These are phyloP conservation scores for Ocimum tenuiflorum DNA, from an alignment of 257 asterid species.

Conservation along the genomic window DNA sequence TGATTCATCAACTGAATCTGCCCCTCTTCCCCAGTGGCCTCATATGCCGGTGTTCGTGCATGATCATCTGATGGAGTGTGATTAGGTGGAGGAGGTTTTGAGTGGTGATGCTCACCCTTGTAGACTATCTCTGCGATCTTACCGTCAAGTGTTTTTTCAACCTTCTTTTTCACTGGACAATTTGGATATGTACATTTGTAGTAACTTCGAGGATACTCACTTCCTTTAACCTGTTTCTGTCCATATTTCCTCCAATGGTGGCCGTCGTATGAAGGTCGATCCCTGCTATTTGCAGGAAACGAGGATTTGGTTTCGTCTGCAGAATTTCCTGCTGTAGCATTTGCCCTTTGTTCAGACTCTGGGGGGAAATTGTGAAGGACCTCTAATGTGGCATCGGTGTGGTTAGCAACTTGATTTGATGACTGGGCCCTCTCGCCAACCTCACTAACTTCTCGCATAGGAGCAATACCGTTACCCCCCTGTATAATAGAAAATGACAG, in stretches of 20 bases:
- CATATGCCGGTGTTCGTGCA: conserved; percentile 14
- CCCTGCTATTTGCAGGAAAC: conserved; percentile 18
- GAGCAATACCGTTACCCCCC: conserved; percentile 25
- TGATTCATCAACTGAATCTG: conserved; percentile 20
- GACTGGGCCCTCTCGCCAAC: conserved; percentile 17
- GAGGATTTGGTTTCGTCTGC: conserved; percentile 30
- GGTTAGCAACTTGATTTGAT: conserved; percentile 21
- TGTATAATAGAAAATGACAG: conserved; percentile 15
- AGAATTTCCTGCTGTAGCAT: background rate
- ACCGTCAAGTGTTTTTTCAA: conserved; percentile 49
- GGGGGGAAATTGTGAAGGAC: background rate
- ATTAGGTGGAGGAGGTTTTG: conserved; percentile 40
- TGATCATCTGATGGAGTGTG: conserved; percentile 30
- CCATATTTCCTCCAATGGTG: conserved; percentile 91
- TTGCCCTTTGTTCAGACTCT: conserved; percentile 15
- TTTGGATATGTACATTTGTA: conserved; percentile 74
- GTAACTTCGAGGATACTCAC: conserved; percentile 78
- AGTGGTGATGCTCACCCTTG: conserved; percentile 70
- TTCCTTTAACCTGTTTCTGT: conserved; percentile 85
- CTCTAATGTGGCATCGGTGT: conserved; percentile 15
- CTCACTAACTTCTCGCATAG: conserved; percentile 27
- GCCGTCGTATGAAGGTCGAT: conserved; percentile 58
- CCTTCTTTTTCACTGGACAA: conserved; percentile 78
- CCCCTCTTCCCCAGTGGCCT: conserved; percentile 21
- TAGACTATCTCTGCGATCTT: conserved; percentile 67